Base-by-base conservation (phyloP, 2,329 filamentous ascomycete genomes). In the Aspergillus uvarum region DNA sequence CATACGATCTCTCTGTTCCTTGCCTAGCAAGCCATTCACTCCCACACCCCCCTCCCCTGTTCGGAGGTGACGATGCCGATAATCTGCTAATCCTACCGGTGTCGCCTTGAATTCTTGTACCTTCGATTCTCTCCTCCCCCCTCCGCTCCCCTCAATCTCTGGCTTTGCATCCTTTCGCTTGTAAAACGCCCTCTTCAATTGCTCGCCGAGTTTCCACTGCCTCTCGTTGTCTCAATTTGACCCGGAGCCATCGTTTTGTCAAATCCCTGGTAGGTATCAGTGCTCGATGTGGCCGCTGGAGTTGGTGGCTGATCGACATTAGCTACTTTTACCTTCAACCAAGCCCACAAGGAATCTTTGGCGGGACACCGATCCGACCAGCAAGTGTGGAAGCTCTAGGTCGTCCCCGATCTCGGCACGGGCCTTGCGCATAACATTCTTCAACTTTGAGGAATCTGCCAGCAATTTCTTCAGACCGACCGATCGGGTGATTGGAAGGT, bases 1-100 rank as follows among this genome's bases (percentile, higher is more conserved):
- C 38, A 44, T 44, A 48, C 47, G 44, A 54, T 51, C 52, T 48
- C 47, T 44, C 38, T 44, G 38, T 44, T 44, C 38, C 47, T 54
- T 50, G 54, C 49, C 21, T 35, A 51, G 51, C 54, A 54, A 44
- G 50, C 59, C 68, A 65, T 44, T 61, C 63, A 24, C 67, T 70
- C 59, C 59, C 69, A 54, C 60, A 67, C 42, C 51, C 58, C 56
- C 50, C 19, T 58, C 38, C 51, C 49, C 19, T 47, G 49, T 29
- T 51, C 21, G 31, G 51, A 47, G 57, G 50, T 47, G 63, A 61
- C 16, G 26, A 62, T 64, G 58, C 56, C 47, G 58, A 60, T 62
- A 57, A 50, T 51, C 58, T 51, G 52, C 57, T 67, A 53, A 65
- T 59, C 57, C 24, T 62, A 22, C 19, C 53, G 50, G 56, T 57